A percentile compares a stretch with the other conserved stretches of the same genome.
Conservation (phyloP, 345 rosid genomes). For the Ricinus communis region DNA sequence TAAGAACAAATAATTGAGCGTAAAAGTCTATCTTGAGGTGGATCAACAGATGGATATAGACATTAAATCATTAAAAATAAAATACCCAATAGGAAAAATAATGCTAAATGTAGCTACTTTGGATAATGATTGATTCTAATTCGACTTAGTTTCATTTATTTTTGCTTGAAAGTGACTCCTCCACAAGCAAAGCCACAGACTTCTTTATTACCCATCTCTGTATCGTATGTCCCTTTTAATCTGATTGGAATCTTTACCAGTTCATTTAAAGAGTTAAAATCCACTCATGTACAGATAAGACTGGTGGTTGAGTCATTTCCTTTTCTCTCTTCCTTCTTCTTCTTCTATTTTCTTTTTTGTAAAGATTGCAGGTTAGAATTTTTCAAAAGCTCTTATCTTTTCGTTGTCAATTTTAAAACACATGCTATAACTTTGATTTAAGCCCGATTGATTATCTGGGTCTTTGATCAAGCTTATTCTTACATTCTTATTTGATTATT, state of each 20-base stretch:
- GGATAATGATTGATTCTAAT: too few relatives aligned
- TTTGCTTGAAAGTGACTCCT: background rate
- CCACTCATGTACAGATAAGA: constrained; percentile 28
- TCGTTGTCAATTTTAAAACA: background rate
- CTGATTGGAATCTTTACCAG: constrained; percentile 33
- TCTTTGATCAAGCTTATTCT: background rate
- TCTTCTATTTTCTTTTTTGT: background rate
- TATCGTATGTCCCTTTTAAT: background rate
- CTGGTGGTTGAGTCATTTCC: constrained; percentile 48
- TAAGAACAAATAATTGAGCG: too few relatives aligned
- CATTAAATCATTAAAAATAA: too few relatives aligned
- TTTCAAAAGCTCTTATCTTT: background rate
- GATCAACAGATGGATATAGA: too few relatives aligned
- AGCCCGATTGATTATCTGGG: background rate
- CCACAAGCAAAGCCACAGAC: too few relatives aligned
- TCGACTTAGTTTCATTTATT: background rate
- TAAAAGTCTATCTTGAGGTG: too few relatives aligned
- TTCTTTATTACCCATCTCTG: background rate
- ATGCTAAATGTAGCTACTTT: too few relatives aligned
- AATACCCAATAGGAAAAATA: too few relatives aligned
- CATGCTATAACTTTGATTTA: background rate
- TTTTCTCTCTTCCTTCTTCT: background rate
- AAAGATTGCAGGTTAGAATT: constrained; percentile 21
- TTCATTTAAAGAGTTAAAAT: constrained; percentile 15
- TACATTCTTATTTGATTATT: background rate